Percentiles rank a stretch among this genome's conserved stretches.
phyloP scores from a whole-genome alignment of 2,329 filamentous ascomycete species.

The Calcarisporium arbuscula region DNA sequence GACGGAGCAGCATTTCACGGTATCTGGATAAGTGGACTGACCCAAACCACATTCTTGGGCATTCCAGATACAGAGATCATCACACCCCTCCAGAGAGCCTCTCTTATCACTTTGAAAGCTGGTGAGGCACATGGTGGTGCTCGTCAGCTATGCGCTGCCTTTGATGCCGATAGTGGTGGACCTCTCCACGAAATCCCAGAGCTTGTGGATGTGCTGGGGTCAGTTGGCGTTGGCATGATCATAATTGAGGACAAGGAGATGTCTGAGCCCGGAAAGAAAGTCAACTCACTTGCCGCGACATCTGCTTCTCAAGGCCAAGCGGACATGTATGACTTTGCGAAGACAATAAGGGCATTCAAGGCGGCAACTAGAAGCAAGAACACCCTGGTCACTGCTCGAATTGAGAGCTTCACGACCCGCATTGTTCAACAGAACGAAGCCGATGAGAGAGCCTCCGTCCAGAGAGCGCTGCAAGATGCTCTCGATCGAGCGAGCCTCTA shows the following conservation, averaged over 20 bases:
- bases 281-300: slow-evolving; percentile 3
- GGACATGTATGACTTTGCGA: slow-evolving; percentile 5
- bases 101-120: neutral
- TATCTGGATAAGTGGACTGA: slow-evolving; percentile 7
- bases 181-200: slow-evolving; percentile 1
- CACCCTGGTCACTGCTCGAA: slow-evolving; percentile 4
- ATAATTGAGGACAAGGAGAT: slow-evolving; percentile 6
- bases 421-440: neutral
- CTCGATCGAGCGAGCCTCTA: slow-evolving; percentile 1
- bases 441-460: slow-evolving; percentile 1
- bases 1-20: slow-evolving; percentile 20
- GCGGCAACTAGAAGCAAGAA: neutral
- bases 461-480: slow-evolving; percentile 2
- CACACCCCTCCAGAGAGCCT: slow-evolving; percentile 5
- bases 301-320: slow-evolving; percentile 5
- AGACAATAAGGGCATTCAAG: slow-evolving; percentile 1
- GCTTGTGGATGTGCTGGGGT: neutral
- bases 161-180: slow-evolving; percentile 7
- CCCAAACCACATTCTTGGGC: slow-evolving; percentile 5
- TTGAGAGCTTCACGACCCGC: slow-evolving; percentile 7
- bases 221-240: slow-evolving; percentile 3
- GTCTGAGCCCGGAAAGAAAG: slow-evolving; percentile 2
- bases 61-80: slow-evolving; percentile 8
- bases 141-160: slow-evolving; percentile 4
- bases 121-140: too few species aligned